Evolutionary conservation across 768 basidiomycete species (phyloP), one percentile per base, ranked within the genome.

Genomic region (Dentipellis fragilis): DNA sequence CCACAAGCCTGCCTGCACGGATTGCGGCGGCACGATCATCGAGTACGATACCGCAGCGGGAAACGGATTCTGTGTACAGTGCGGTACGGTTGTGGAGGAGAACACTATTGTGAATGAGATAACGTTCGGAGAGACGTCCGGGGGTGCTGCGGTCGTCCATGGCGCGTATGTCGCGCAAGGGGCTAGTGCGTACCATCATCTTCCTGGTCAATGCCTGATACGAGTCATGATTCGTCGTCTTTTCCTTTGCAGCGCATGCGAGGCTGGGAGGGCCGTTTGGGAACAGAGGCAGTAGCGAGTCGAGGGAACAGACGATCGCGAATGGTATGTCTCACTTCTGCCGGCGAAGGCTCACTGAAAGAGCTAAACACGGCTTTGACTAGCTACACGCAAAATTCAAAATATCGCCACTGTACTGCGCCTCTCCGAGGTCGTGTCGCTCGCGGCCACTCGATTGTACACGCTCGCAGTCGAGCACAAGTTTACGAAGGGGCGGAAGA

Each of bases 91-190:
- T 16, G 76, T 95, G 10, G 92, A 95, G 71, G 91, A 96, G 69
- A 93, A 92, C 65, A 83, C 87, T 2, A 93, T 98, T 57, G 91
- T 97, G 10, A 89, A 86, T 59, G 96, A 99, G 67, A 82, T 99
- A 54, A 83, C 85, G 1, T 99, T 99, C 62, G 92, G 93, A n/a
- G 96, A 99, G 75, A 88, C 89, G 4, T 80, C 87, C 10, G 79
- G 80, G 29, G 96, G 96, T 22, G 91, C 93, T 4, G 94, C 95
- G 1, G 90, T 97, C 76, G 94, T 96, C 1, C 89, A 94, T 64
- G 96, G 96, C 2, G 85, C 87, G 2, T 96, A 89, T 64, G 92
- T 99, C 11, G 89, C 81, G 0, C 87, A 90, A 64, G 89, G 91
- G 55, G 84, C 93, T 48, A 94, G 94, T 97, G 65, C 68, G 89